Evolutionary conservation across 164 flowering plant species (phyloP).

Genomic region (Piper longum): DNA sequence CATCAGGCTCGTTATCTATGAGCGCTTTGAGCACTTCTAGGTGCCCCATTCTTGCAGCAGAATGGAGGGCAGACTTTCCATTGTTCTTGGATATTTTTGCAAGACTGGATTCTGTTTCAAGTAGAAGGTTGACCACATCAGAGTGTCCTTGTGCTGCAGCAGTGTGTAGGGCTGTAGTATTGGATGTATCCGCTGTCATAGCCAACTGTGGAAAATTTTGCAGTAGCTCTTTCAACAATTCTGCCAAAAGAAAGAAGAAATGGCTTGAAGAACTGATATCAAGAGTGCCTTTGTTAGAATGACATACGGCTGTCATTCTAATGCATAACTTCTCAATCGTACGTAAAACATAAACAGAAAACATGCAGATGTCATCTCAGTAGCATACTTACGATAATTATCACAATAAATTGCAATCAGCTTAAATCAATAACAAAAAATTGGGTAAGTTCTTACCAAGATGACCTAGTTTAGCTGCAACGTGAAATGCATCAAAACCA

Average conservation of each 20-base stretch:
- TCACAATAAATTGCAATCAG: background rate
- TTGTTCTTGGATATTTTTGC: slow-evolving; percentile 79
- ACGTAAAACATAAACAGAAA: no score
- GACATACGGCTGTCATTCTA: background rate
- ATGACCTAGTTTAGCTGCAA: slow-evolving; percentile 93
- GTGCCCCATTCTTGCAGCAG: slow-evolving; percentile 91
- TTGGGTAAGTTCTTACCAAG: slow-evolving; percentile 33
- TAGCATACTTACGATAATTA: no score
- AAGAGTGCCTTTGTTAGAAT: background rate
- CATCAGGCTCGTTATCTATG: slow-evolving; percentile 50
- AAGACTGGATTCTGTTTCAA: slow-evolving; percentile 62
- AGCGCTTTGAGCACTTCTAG: slow-evolving; percentile 71
- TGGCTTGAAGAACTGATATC: background rate
- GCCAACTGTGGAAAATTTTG: slow-evolving; percentile 48
- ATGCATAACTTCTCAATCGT: background rate
- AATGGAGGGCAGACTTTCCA: slow-evolving; percentile 79
- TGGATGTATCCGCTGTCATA: slow-evolving; percentile 71
- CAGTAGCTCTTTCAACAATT: slow-evolving; percentile 67
- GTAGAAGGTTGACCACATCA: slow-evolving; percentile 67
- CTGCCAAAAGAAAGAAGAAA: slow-evolving; percentile 27
- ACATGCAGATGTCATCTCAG: no score
- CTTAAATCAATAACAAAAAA: background rate
- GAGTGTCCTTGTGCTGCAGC: slow-evolving; percentile 84
- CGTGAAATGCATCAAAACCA: slow-evolving; percentile 77
- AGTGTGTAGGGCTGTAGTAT: slow-evolving; percentile 85